phyloP scores from a whole-genome alignment of 768 basidiomycete genomes.

The Trametes cubensis region DNA sequence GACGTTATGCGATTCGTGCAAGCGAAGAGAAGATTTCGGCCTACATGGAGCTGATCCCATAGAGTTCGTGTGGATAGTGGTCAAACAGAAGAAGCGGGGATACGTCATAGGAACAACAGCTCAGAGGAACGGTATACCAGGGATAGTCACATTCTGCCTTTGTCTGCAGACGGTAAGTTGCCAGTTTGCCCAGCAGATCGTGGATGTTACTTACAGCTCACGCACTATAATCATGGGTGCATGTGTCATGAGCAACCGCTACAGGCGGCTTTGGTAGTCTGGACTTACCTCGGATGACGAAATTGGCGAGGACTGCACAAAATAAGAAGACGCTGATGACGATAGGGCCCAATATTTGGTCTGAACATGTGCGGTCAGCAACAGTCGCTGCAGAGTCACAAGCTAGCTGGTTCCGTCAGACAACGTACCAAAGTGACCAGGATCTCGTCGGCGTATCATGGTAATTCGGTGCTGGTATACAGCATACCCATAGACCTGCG shows the following conservation, averaged over 20 bases:
- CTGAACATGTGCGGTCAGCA: constrained; percentile 42
- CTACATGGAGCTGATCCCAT: not conserved
- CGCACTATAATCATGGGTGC: constrained; percentile 44
- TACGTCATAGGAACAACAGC: not conserved
- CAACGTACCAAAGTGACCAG: constrained; percentile 80
- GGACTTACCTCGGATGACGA: constrained; percentile 76
- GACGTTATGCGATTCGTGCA: not conserved
- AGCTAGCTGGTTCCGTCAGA: not conserved
- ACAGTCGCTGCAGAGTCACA: not conserved
- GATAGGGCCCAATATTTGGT: constrained; percentile 81
- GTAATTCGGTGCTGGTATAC: constrained; percentile 88
- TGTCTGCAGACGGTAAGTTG: constrained; percentile 26
- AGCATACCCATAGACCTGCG: constrained; percentile 79
- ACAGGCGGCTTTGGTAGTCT: not conserved
- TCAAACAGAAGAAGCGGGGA: not conserved
- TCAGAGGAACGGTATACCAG: constrained; percentile 30
- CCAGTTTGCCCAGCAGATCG: not conserved
- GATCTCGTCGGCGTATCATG: constrained; percentile 87
- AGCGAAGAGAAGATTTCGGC: not conserved
- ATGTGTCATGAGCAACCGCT: not conserved
- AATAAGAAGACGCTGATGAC: constrained; percentile 83
- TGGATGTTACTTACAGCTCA: constrained; percentile 56
- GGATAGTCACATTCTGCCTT: constrained; percentile 40
- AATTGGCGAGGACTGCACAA: constrained; percentile 85
- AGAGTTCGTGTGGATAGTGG: not conserved